These are phyloP conservation scores for Echria macrotheca DNA, from an alignment of 495 filamentous ascomycete genomes.

Conservation along the genomic window DNA sequence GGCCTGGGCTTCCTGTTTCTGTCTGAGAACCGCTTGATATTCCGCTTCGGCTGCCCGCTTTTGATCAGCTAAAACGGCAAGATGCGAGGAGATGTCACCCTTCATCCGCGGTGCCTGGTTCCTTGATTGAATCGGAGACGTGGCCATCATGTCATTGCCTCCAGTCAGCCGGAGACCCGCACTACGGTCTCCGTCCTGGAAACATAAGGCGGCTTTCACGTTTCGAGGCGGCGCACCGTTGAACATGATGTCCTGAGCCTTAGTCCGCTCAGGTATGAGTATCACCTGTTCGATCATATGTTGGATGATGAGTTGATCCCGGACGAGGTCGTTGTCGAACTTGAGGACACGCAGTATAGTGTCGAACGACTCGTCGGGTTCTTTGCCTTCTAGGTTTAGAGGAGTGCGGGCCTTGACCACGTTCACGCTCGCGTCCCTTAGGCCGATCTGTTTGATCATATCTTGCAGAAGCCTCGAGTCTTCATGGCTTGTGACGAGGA, in stretches of 20 bases:
- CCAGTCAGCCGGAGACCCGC: slow-evolving; percentile 60
- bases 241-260: slow-evolving; percentile 68
- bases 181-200: slow-evolving; percentile 52
- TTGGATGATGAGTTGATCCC: slow-evolving; percentile 76
- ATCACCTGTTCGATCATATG: slow-evolving; percentile 79
- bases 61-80: slow-evolving; percentile 45
- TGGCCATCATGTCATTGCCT: slow-evolving; percentile 39
- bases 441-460: slow-evolving; percentile 54
- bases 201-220: slow-evolving; percentile 64
- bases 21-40: slow-evolving; percentile 27
- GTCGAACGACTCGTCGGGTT: slow-evolving; percentile 66
- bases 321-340: slow-evolving; percentile 73
- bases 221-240: slow-evolving; percentile 56
- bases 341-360: slow-evolving; percentile 76
- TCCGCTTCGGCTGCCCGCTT: slow-evolving; percentile 41
- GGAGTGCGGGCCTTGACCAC: slow-evolving; percentile 52
- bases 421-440: slow-evolving; percentile 54
- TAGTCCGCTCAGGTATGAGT: slow-evolving; percentile 59
- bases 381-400: slow-evolving; percentile 59
- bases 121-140: slow-evolving; percentile 25
- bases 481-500: slow-evolving; percentile 69
- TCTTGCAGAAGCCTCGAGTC: slow-evolving; percentile 59
- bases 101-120: slow-evolving; percentile 64
- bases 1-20: slow-evolving; percentile 46
- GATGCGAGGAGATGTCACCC: slow-evolving; percentile 66